Base-by-base conservation (phyloP, 108 stramenopile genomes). In the Seminavis robusta region DNA sequence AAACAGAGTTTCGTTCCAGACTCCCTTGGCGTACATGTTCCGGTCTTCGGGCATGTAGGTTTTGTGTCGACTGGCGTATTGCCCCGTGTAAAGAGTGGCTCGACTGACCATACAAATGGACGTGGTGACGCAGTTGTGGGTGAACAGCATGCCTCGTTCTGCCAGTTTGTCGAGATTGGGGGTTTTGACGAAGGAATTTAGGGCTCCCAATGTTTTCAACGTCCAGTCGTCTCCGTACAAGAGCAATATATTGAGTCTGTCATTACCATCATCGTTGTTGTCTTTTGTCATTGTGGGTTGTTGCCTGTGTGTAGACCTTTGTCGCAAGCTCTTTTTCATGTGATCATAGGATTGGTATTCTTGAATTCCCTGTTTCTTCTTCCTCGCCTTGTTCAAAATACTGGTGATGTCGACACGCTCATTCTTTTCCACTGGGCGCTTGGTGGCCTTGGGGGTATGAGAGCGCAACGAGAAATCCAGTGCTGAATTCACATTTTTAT, bases 51-150 rank as follows among this genome's bases (percentile, higher is more conserved):
- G 25, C 30, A 27, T 13, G 10, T 8, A 6, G 3, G 39, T 31
- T 16, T 41, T 19, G 68, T 92, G 90, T 15, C 82, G 61, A 24
- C 73, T 60, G 6, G 75, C 43, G 52, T 88, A 88, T 33, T 67
- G 59, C 16, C 90, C 90, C 0, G 83, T 88, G 51, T 65, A 67
- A 8, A 92, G 57, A 4, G 90, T 88, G 38, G 81, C 86, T 5
- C 90, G 46, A 13, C 73, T 76, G 3, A 86, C 76, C 90, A 84
- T 86, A 43, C 90, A 92, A 9, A 92, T 71, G 38, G 72, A 69
- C 9, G 90, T 92, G 37, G 90, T 92, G 28, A 92, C 90, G 54
- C 83, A 84, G 46, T 92, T 88, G 53, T 83, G 80, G 2, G 73
- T 63, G 38, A 92, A 92, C 24, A 82, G 52, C 10, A 92, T 67